Evolutionary conservation across 805 yeast genomes (phyloP), one percentile per base, ranked within the genome.

Genomic region (Kregervanrija delftensis): DNA sequence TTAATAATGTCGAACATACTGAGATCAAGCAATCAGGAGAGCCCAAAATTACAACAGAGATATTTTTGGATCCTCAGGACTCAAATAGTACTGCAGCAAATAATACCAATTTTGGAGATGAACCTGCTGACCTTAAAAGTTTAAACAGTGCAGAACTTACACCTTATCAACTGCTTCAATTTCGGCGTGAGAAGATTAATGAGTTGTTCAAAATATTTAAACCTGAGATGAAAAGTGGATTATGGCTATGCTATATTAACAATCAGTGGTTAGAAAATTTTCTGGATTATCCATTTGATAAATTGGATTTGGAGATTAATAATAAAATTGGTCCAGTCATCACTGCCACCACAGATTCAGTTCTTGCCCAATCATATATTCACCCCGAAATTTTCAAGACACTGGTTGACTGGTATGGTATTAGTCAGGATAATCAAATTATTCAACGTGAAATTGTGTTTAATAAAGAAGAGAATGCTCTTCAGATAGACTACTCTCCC

Each of bases 401-500:
- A 46, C 58, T 83, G 9, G 60, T 57, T 1, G 65, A 67, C 31
- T 76, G 83, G 81, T 81, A 79, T 58, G 85, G 84, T 0, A 41
- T 75, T 16, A 55, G 61, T 1, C 69, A 71, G 1, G 57, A 55
- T 4, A 64, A 72, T 5, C 48, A 49, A 6, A 67, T 73, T 0
- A 59, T 73, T 1, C 48, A 51, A n/a, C 67, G 80, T 3, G 54
- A 50, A 13, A 50, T 68, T 9, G 53, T 71, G 16, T 44, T 48
- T 41, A 53, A 50, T 30, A 40, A 44, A 4, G 40, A 47, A 11
- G 64, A 63, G 34, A 59, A 56, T 6, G 51, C 54, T 30, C 45
- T 52, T 28, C 50, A 51, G 15, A 40, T 59, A 28, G 61, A 60
- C n/a, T 43, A 54, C 5, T 47, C 50, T 35, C 65, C 66, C 2